These are phyloP conservation scores for Gyrodon lividus DNA, from an alignment of 768 basidiomycete genomes.

Conservation along the genomic window DNA sequence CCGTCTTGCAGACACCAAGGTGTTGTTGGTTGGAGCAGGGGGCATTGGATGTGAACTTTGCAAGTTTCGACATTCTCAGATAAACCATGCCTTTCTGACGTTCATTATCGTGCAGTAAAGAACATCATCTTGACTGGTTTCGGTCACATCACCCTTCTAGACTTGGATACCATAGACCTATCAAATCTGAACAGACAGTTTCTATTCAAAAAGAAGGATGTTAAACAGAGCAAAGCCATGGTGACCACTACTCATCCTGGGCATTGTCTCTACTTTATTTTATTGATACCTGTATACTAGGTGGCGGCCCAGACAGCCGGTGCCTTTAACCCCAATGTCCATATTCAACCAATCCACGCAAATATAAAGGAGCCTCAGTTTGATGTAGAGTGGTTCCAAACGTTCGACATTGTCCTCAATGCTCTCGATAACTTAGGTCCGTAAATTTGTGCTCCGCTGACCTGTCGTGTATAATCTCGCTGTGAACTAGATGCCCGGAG, in stretches of 20 bases:
- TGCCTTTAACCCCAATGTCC: conserved; percentile 85
- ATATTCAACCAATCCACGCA: conserved; percentile 85
- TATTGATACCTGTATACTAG: conserved; percentile 34
- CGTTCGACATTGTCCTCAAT: conserved; percentile 91
- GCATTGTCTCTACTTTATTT: neutral
- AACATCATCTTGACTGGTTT: conserved; percentile 94
- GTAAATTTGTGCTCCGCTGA: conserved; percentile 19
- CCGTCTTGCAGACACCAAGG: conserved; percentile 59
- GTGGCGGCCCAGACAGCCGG: conserved; percentile 81
- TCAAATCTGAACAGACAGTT: conserved; percentile 98
- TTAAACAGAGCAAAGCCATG: conserved; percentile 94
- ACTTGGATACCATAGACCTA: conserved; percentile 97
- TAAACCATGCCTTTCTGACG: neutral
- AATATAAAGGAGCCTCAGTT: conserved; percentile 94
- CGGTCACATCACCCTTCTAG: conserved; percentile 87
- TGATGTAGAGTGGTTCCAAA: conserved; percentile 86
- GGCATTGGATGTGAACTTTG: conserved; percentile 97
- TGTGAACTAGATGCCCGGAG: conserved; percentile 74
- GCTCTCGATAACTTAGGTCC: conserved; percentile 94
- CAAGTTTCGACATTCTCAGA: conserved; percentile 37
- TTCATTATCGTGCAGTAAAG: conserved; percentile 64
- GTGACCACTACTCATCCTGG: conserved; percentile 40
- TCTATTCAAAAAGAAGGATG: conserved; percentile 93
- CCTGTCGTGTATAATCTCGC: neutral
- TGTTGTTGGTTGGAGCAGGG: conserved; percentile 92